Percentiles rank a stretch among this genome's conserved stretches.
phyloP scores from a whole-genome alignment of 192 early-diverging fungal genomes.

The Pilaira anomala region DNA sequence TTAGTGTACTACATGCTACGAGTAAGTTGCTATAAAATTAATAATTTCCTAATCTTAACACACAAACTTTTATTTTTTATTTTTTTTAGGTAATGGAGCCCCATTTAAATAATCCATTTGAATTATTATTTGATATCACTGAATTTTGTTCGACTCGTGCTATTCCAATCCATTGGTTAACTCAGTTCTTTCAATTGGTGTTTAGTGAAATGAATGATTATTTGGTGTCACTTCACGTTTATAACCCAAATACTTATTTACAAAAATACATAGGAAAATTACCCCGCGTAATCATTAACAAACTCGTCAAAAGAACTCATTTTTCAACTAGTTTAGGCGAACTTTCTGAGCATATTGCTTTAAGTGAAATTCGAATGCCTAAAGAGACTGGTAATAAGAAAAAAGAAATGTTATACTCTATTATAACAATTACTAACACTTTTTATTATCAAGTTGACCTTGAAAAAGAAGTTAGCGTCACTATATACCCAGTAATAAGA shows the following conservation, averaged over 20 bases:
- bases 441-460: conserved; percentile 46
- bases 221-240: conserved; percentile 65
- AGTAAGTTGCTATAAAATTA: conserved; percentile 31
- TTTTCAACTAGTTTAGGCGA: conserved; percentile 67
- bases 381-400: conserved; percentile 56
- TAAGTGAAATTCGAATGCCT: conserved; percentile 69
- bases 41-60: not conserved
- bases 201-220: conserved; percentile 61
- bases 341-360: conserved; percentile 67
- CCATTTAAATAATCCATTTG: conserved; percentile 64
- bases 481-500: conserved; percentile 60
- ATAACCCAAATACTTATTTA: conserved; percentile 76
- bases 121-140: conserved; percentile 77
- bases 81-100: conserved; percentile 54
- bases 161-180: conserved; percentile 67
- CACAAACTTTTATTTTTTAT: not conserved
- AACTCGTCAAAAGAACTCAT: conserved; percentile 58
- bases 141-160: conserved; percentile 73
- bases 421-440: conserved; percentile 69
- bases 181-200: conserved; percentile 64
- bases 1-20: conserved; percentile 72
- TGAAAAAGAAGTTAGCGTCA: conserved; percentile 64
- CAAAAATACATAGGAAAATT: conserved; percentile 59
- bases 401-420: conserved; percentile 53
- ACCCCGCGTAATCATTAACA: conserved; percentile 41